These are phyloP conservation scores for Sinapis alba DNA, from an alignment of 441 rosid genomes.

Conservation along the genomic window DNA sequence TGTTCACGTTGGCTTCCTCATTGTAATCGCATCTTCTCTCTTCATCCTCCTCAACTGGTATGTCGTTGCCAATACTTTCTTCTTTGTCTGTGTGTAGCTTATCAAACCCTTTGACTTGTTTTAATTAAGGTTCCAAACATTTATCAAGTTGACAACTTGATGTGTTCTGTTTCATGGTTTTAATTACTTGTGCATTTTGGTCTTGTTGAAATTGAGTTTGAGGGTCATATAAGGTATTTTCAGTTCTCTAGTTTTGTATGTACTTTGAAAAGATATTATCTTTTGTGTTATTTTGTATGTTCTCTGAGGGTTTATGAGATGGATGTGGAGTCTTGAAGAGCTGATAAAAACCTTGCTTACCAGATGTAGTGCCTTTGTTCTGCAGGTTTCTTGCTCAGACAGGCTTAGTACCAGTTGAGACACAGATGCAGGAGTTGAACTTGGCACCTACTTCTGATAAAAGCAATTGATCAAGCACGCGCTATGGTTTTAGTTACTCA, in stretches of 20 bases:
- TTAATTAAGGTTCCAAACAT: neutral
- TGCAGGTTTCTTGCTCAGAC: slow-evolving; percentile 91
- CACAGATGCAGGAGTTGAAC: slow-evolving; percentile 79
- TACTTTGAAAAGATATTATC: neutral
- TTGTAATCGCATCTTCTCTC: slow-evolving; percentile 69
- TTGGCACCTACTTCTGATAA: slow-evolving; percentile 58
- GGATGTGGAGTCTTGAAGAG: slow-evolving; percentile 5
- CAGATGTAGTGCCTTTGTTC: slow-evolving; percentile 12
- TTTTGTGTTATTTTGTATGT: slow-evolving; percentile 1
- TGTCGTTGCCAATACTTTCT: neutral
- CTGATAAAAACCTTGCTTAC: neutral
- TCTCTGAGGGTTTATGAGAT: neutral
- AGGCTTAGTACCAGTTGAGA: slow-evolving; percentile 78
- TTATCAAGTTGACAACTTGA: neutral
- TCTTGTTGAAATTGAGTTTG: slow-evolving; percentile 13
- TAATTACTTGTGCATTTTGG: neutral
- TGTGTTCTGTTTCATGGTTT: slow-evolving; percentile 2
- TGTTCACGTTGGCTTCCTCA: slow-evolving; percentile 74
- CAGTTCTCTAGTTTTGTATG: neutral
- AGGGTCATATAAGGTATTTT: neutral
- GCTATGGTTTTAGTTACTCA: neutral
- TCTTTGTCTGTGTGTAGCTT: neutral
- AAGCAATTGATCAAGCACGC: slow-evolving; percentile 23
- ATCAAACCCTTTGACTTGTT: slow-evolving; percentile 5
- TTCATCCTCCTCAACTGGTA: slow-evolving; percentile 89